Percentiles rank a stretch among this genome's conserved stretches.
Evolutionary conservation across 805 yeast species (phyloP).

Genomic region (Sugiyamaella lignohabitans): DNA sequence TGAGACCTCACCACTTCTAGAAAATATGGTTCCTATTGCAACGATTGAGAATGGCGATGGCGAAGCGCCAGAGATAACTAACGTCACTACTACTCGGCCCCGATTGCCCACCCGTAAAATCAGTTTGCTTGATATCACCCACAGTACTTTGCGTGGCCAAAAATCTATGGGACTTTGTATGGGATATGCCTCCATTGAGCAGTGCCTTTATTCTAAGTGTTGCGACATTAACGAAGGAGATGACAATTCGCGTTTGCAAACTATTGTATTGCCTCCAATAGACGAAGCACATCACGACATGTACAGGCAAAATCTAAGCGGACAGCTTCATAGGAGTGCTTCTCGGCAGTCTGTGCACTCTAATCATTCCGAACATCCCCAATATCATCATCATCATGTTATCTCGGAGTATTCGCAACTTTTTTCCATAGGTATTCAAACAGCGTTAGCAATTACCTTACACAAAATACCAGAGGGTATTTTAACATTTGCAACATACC

Average conservation of each 20-base stretch:
- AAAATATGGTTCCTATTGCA: background rate
- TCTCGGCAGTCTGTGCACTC: conserved; percentile 10
- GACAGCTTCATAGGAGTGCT: no score
- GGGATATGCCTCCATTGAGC: conserved; percentile 34
- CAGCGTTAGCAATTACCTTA: conserved; percentile 76
- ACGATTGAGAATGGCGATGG: background rate
- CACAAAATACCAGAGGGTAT: conserved; percentile 97
- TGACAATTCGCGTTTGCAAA: background rate
- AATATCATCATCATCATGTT: conserved; percentile 66
- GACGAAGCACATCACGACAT: conserved; percentile 1
- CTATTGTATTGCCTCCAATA: background rate
- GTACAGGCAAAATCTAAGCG: no score
- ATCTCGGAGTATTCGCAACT: conserved; percentile 70
- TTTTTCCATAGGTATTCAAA: conserved; percentile 85
- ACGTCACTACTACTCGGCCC: background rate
- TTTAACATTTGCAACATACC: conserved; percentile 72
- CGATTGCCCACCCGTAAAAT: background rate
- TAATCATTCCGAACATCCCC: conserved; percentile 10
- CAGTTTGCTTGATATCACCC: conserved; percentile 18
- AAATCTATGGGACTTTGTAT: conserved; percentile 40
- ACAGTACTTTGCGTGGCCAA: conserved; percentile 17
- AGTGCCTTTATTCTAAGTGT: conserved; percentile 10
- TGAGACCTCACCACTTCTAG: background rate
- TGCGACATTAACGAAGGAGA: background rate
- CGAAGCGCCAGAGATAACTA: background rate